Conservation (phyloP, 305 asterid species). For the Fraxinus dipetala region DNA sequence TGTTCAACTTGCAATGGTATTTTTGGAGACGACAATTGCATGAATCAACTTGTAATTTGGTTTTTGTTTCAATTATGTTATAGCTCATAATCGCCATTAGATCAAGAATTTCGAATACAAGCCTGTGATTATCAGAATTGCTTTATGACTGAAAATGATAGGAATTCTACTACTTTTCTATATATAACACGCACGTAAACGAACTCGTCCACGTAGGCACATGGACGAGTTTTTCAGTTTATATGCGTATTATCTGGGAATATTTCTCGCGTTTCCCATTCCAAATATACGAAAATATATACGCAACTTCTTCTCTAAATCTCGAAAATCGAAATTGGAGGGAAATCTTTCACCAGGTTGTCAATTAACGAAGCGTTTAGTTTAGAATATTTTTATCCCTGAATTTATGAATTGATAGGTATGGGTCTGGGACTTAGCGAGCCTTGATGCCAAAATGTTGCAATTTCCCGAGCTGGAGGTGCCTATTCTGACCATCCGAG, state of each 20-base stretch:
- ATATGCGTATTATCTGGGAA: neutral
- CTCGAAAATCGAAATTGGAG: neutral
- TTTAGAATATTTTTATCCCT: slow-evolving; percentile 25
- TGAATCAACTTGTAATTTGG: neutral
- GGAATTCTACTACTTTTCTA: neutral
- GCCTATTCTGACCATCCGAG: slow-evolving; percentile 65
- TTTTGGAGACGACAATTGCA: neutral
- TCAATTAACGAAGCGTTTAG: slow-evolving; percentile 31
- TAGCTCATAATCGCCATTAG: neutral
- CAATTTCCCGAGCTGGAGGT: slow-evolving; percentile 85
- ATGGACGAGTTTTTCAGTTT: neutral
- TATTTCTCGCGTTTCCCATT: neutral
- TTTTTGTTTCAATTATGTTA: neutral
- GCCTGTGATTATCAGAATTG: neutral
- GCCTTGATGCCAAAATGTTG: slow-evolving; percentile 70
- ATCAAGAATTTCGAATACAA: neutral
- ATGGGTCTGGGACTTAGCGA: slow-evolving; percentile 77
- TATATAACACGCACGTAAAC: neutral
- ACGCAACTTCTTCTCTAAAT: neutral
- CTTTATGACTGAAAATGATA: neutral
- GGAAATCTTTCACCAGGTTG: neutral
- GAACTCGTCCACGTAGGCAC: neutral
- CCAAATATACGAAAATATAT: neutral
- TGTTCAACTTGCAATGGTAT: no score
- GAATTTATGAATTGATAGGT: slow-evolving; percentile 12